These are phyloP conservation scores for Colletotrichum paranaense DNA, from an alignment of 2,329 filamentous ascomycete species.

Conservation along the genomic window DNA sequence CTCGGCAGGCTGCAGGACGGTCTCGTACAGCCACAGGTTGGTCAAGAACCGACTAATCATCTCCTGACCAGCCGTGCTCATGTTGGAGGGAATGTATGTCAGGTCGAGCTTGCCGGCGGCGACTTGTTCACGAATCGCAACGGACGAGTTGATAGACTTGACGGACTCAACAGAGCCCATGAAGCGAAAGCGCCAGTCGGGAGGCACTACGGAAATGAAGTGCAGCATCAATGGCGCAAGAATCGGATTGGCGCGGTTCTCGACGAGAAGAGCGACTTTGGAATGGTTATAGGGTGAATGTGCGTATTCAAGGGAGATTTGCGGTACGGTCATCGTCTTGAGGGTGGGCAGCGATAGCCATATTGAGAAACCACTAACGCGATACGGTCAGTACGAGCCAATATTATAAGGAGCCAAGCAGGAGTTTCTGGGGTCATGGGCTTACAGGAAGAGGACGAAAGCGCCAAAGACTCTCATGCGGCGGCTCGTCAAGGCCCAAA, in stretches of 20 bases:
- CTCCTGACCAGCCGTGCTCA: slow-evolving; percentile 62
- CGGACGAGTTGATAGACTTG: slow-evolving; percentile 54
- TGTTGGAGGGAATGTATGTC: slow-evolving; percentile 62
- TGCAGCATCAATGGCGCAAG: slow-evolving; percentile 66
- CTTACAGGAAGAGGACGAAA: slow-evolving; percentile 47
- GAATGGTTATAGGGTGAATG: slow-evolving; percentile 56
- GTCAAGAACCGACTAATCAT: slow-evolving; percentile 65
- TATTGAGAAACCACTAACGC: slow-evolving; percentile 31
- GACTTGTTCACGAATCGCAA: slow-evolving; percentile 58
- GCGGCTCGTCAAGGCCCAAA: slow-evolving; percentile 48
- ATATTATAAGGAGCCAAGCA: neutral
- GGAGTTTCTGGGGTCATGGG: neutral
- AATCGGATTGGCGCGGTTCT: slow-evolving; percentile 60
- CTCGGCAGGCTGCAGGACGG: slow-evolving; percentile 60
- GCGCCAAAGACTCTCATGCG: slow-evolving; percentile 46
- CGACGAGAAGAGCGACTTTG: slow-evolving; percentile 67
- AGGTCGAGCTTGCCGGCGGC: slow-evolving; percentile 60
- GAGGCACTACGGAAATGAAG: slow-evolving; percentile 65
- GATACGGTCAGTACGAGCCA: neutral
- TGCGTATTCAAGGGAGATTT: slow-evolving; percentile 47
- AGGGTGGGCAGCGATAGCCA: slow-evolving; percentile 40
- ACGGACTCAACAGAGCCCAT: slow-evolving; percentile 63
- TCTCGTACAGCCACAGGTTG: slow-evolving; percentile 63
- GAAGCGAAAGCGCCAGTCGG: slow-evolving; percentile 67
- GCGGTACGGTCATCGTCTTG: slow-evolving; percentile 41